Base-by-base conservation (phyloP, 352 stramenopile genomes). In the Pythium rhizo-oryzae region DNA sequence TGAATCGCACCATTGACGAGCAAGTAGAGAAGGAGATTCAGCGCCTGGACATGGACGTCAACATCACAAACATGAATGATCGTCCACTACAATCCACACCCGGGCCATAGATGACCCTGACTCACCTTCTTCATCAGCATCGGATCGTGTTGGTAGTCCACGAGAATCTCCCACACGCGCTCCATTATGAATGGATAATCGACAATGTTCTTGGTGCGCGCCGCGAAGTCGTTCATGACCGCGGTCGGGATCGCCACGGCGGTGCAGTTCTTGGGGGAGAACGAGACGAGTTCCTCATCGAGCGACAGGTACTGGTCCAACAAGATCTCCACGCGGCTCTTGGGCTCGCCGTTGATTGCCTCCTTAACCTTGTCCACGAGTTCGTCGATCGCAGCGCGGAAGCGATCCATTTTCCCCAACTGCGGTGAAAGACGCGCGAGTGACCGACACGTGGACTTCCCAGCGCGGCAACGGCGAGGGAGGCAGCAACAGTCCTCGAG, bases 131-230 rank as follows among this genome's bases (percentile, higher is more conserved):
- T 85, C 78, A 92, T 80, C 37, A 89, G 59, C 8, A 46, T 71
- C 0, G 80, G 83, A 24, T 90, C 74, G 46, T 84, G 62, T 47
- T 91, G 74, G 16, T 79, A 65, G 23, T 92, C 76, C 3, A 92
- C 79, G 33, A 89, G 68, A 56, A 91, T 77, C 28, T 88, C 80
- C 84, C 86, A 92, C 37, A 94, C 78, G 28, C 84, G 82, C 23
- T 72, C 69, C 66, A 92, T 75, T 21, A 94, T 94, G 71, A 79
- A 86, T 13, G 79, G 79, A 58, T 85, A 90, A 66, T 94, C 86
- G 5, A 93, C 84, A 18, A 90, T 73, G 59, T 94, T 94, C 44
- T 80, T 77, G 3, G 82, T 91, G 33, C 84, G 72, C 5, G 84
- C 83, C 6, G 83, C 80, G 41, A 94, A 69, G 35, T 93, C 83